Evolutionary conservation across 805 yeast species (phyloP), one percentile per base, ranked within the genome.

Genomic region (Candida insectorum): DNA sequence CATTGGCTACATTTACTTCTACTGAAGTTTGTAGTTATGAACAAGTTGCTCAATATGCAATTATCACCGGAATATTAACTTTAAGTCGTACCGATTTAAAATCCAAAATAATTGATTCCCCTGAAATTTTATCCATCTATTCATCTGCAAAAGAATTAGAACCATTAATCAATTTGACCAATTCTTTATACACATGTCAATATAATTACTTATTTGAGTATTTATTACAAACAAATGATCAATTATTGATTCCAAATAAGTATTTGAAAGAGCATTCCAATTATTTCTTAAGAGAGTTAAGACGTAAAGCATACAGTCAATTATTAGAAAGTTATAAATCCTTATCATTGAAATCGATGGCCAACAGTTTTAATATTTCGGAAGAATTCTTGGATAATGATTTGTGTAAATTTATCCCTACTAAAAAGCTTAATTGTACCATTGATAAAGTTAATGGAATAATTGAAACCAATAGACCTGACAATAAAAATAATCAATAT

Each of bases 361-460:
- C 97, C 13, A 79, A 78, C 41, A 86, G 86, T 33, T 93, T 93
- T 65, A 91, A 93, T 35, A 94, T 93, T n/a, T 71, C 82, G 34
- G 81, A 79, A 33, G 93, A 82, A 34, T 93, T 88, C 54, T 67
- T 93, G 51, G 98, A 93, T 59, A 66, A 65, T 34, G 98, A 93
- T 58, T 69, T 93, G 47, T 78, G 95, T 51, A 84, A 81, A 54
- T 87, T 91, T 56, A 87, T 93, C 49, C 96, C 97, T 24, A 89
- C 81, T 60, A 88, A 89, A 56, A 87, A 87, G 62, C 73, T 93
- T 56, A 91, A 89, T 64, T 93, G 98, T 65, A 89, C 93, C 32
- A 87, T 93, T 53, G 98, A 93, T 58, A 78, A 86, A 54, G 97
- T 93, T 32, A 86, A 88, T 58, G 97, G 95, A 10, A 86, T 93